Base-by-base conservation (phyloP, 106 monocot genomes). In the Apostasia ramifera region DNA sequence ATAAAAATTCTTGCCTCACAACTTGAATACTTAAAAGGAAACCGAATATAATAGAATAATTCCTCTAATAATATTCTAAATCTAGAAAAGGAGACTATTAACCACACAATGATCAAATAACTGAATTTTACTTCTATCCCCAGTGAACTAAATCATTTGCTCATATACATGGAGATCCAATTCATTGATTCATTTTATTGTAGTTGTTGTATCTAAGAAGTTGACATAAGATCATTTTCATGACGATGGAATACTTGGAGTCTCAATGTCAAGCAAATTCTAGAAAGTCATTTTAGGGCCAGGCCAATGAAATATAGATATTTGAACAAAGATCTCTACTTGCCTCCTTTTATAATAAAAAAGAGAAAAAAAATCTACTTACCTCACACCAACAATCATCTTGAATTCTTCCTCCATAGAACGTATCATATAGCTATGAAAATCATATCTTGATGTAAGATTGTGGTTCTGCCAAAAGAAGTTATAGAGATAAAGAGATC, bases 321-420 rank as follows among this genome's bases (percentile, higher is more conserved):
- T 6, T 7, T 47, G n/a, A 3, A 47, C 40, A 42, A 9, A 2
- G 41, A 40, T 42, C 26, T 38, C 40, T 11, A 59, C 59, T 59
- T 59, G 26, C 26, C 26, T 26, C 26, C 26, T 26, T 26, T 4
- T 0, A 4, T 8, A 64, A 66, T 7, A 66, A 2, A 14, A 37
- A 8, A 68, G 2, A 68, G 47, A 53, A 14, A 44, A 46, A 62
- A 65, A 53, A 53, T 40, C 45, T 45, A 56, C 70, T 76, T 77
- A 84, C 95, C 95, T 95, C 37, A 95, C 92, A 69, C 97, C 97
- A 73, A 92, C 97, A 76, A 97, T 92, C 80, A 70, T 84, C 68
- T 85, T 78, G 61, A 97, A 92, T 66, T 97, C 92, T 78, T 97
- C 97, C 78, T 97, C 97, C 92, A 97, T 84, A 11, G 92, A 97